These are phyloP conservation scores for Suhomyces sp. DNA, from an alignment of 805 yeast species.

Conservation along the genomic window DNA sequence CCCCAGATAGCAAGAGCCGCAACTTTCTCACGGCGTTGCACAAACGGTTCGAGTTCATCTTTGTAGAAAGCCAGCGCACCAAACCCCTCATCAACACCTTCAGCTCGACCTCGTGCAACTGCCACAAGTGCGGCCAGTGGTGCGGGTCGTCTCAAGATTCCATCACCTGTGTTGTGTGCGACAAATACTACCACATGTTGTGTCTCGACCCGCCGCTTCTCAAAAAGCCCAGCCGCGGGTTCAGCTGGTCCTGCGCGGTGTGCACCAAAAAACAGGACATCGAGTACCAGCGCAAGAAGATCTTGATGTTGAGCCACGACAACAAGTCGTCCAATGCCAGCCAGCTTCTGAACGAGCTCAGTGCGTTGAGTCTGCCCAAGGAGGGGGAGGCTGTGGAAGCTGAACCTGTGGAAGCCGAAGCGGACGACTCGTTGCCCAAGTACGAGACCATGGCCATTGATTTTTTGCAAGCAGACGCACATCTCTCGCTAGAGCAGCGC, in stretches of 20 bases:
- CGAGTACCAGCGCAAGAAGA: conserved; percentile 36
- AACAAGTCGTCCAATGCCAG: conserved; percentile 38
- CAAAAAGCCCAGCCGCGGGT: conserved; percentile 79
- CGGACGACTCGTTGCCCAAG: conserved; percentile 34
- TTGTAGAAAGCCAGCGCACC: conserved; percentile 66
- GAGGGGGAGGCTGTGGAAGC: conserved; percentile 1
- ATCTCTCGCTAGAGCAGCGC: conserved; percentile 42
- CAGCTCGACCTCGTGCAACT: conserved; percentile 48
- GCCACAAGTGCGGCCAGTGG: conserved; percentile 84
- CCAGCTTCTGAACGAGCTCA: conserved; percentile 26
- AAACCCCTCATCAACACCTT: conserved; percentile 63
- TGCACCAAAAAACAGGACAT: conserved; percentile 63
- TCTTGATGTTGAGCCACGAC: conserved; percentile 41
- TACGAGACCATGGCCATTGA: conserved; percentile 57
- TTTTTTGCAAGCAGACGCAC: conserved; percentile 47
- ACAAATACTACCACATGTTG: conserved; percentile 66
- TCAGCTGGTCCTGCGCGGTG: conserved; percentile 84
- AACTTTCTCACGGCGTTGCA: conserved; percentile 59
- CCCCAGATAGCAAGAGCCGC: conserved; percentile 49
- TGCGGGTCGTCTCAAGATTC: conserved; percentile 64
- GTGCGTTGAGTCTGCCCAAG: conserved; percentile 10
- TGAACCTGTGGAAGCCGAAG: conserved; percentile 8
- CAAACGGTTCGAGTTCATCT: conserved; percentile 69
- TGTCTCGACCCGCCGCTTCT: conserved; percentile 84
- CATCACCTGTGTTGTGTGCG: conserved; percentile 77